Evolutionary conservation across 805 yeast species (phyloP).

Genomic region (Wickerhamiella parazyma): DNA sequence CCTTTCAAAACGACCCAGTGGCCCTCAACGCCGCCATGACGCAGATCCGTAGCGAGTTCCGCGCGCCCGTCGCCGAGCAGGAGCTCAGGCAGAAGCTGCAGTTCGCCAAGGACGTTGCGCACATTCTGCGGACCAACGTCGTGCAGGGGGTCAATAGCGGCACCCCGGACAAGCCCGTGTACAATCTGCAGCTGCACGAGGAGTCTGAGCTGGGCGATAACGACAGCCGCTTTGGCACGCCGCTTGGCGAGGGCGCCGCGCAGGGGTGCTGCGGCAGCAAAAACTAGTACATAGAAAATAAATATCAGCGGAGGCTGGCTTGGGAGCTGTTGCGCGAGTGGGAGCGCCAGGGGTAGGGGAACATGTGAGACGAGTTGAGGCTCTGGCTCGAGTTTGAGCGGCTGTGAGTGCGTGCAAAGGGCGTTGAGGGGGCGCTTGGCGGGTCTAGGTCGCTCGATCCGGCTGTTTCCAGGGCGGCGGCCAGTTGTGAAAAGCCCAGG

Average conservation of each 20-base stretch:
- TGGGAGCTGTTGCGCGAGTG: slow-evolving; percentile 5
- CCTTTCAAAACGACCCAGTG: slow-evolving; percentile 15
- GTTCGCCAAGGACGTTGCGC: slow-evolving; percentile 55
- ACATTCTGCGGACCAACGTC: slow-evolving; percentile 55
- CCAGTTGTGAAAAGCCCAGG: neutral
- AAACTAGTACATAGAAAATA: neutral
- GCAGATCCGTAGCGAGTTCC: slow-evolving; percentile 15
- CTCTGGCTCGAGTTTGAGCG: slow-evolving; percentile 2
- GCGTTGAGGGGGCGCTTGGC: neutral
- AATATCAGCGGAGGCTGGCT: neutral
- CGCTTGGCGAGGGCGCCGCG: slow-evolving; percentile 3
- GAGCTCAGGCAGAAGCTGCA: slow-evolving; percentile 37
- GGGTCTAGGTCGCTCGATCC: too few species aligned
- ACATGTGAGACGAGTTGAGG: slow-evolving; percentile 5
- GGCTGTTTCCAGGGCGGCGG: neutral
- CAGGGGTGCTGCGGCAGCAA: slow-evolving; percentile 6
- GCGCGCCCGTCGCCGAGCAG: slow-evolving; percentile 9
- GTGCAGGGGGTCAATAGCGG: slow-evolving; percentile 56
- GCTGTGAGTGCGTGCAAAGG: slow-evolving; percentile 6
- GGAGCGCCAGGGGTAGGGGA: slow-evolving; percentile 8
- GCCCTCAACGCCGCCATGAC: slow-evolving; percentile 16
- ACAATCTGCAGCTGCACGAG: slow-evolving; percentile 53
- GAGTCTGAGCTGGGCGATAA: slow-evolving; percentile 87
- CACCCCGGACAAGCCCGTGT: slow-evolving; percentile 13
- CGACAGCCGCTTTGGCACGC: slow-evolving; percentile 29